Base-by-base conservation (phyloP, 2,329 filamentous ascomycete species). In the Elsinoe ampelina region DNA sequence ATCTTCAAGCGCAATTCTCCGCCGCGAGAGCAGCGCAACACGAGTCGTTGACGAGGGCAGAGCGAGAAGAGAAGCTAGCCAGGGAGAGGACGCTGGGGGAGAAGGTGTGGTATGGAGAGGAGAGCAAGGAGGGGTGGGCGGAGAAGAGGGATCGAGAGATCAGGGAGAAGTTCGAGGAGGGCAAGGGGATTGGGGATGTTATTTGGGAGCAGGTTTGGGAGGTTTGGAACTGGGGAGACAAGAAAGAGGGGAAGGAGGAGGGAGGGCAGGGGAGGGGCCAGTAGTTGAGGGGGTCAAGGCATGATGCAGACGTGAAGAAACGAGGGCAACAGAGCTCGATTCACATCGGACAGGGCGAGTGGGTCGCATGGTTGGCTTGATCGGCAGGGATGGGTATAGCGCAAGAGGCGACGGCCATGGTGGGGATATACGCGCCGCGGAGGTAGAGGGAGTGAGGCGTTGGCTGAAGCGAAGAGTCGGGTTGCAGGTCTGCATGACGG, bases 41-140 rank as follows among this genome's bases (percentile, higher is more conserved):
- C 38, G 66, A 66, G 48, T 66, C 70, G 60, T 69, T 72, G 57
- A 66, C 67, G 58, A 67, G 65, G 60, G 63, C 68, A 51, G 65
- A 65, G 58, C 66, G 68, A 61, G 65, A 66, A 58, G 42, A 54
- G 22, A 15, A 57, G 26, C 12, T 41, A 38, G 55, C 52, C 35
- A 38, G 54, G 47, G 61, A 65, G 57, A 62, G 58, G 39, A 58
- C 59, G 10, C 55, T 71, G 36, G 50, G 71, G 35, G 62, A 68
- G 34, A 68, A 66, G 58, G 56, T 72, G 43, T 72, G 70, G 68
- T 59, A 71, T 70, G 68, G 71, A 67, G 57, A 59, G 6, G 68
- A 67, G 47, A 69, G 73, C 62, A 65, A 66, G 51, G 72, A 73
- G 56, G 72, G 70, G 12, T 77, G 75, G 75, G 74, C 72, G 63